Evolutionary conservation across 1,139 yeast species (phyloP).

Genomic region (Tardiomyces blankii): DNA sequence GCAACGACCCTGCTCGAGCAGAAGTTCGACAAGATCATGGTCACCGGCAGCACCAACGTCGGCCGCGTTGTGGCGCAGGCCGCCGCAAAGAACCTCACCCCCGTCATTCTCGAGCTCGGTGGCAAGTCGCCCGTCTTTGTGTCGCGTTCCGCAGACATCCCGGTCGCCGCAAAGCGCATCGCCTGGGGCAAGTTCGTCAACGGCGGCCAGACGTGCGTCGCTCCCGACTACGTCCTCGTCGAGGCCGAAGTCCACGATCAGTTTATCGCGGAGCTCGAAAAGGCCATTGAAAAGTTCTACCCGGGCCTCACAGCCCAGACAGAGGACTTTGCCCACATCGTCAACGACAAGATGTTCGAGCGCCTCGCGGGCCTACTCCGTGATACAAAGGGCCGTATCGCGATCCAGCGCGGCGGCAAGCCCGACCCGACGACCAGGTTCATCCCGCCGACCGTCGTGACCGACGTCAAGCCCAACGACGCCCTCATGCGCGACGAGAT

Average conservation of each 20-base stretch:
- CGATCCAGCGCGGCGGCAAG: slow-evolving; percentile 30
- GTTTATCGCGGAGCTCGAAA: slow-evolving; percentile 36
- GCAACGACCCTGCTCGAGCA: slow-evolving; percentile 54
- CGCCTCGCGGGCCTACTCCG: slow-evolving; percentile 38
- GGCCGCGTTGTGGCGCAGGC: slow-evolving; percentile 70
- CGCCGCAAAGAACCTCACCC: slow-evolving; percentile 80
- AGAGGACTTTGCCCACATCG: slow-evolving; percentile 47
- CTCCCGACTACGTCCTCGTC: slow-evolving; percentile 70
- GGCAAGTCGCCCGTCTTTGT: slow-evolving; percentile 83
- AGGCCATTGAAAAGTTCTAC: slow-evolving; percentile 38
- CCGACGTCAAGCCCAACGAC: slow-evolving; percentile 54
- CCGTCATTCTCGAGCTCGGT: slow-evolving; percentile 74
- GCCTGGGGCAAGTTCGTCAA: slow-evolving; percentile 72
- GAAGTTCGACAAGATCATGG: slow-evolving; percentile 72
- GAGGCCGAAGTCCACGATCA: slow-evolving; percentile 47
- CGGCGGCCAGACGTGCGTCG: slow-evolving; percentile 85
- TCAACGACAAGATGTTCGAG: slow-evolving; percentile 48
- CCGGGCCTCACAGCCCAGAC: slow-evolving; percentile 27
- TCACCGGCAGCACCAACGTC: slow-evolving; percentile 71
- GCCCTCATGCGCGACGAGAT: slow-evolving; percentile 64
- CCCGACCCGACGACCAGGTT: slow-evolving; percentile 34
- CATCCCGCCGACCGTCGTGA: slow-evolving; percentile 64
- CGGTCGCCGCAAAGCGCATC: slow-evolving; percentile 49
- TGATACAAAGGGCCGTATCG: slow-evolving; percentile 47
- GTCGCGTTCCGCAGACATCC: slow-evolving; percentile 37